phyloP scores from a whole-genome alignment of 1,139 yeast genomes.

The Hansenula lynferdii region DNA sequence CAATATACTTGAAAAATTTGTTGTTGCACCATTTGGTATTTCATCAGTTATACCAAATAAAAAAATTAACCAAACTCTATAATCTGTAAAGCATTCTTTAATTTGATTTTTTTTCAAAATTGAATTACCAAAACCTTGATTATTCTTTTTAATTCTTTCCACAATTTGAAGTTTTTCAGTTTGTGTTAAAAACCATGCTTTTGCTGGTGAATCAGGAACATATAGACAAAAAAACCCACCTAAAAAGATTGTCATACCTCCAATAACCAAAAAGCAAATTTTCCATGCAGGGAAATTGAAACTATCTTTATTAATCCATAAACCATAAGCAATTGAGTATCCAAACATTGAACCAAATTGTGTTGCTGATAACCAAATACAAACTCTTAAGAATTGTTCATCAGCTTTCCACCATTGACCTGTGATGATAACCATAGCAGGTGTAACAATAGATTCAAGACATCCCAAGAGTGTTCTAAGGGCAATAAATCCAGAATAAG shows the following conservation, averaged over 20 bases:
- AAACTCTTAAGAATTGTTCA: conserved; percentile 41
- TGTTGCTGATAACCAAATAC: background rate
- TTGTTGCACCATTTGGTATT: conserved; percentile 27
- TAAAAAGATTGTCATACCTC: conserved; percentile 39
- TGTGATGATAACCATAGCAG: conserved; percentile 48
- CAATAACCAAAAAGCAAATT: conserved; percentile 41
- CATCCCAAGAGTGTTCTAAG: conserved; percentile 41
- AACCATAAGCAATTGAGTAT: conserved; percentile 37
- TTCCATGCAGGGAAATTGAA: conserved; percentile 40
- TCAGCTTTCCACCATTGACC: conserved; percentile 48
- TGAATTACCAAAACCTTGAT: conserved; percentile 44
- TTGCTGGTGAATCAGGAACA: conserved; percentile 41
- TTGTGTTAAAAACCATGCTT: conserved; percentile 41
- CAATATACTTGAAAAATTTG: conserved; percentile 18
- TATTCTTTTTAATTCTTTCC: conserved; percentile 35
- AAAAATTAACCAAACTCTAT: conserved; percentile 45
- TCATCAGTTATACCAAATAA: conserved; percentile 29
- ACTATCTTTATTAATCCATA: conserved; percentile 30
- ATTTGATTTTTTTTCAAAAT: conserved; percentile 38
- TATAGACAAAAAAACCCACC: conserved; percentile 37
- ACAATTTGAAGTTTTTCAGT: conserved; percentile 40
- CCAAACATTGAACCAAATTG: background rate
- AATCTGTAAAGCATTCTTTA: conserved; percentile 23
- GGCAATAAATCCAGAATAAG: conserved; percentile 35
- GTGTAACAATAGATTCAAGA: conserved; percentile 43